Percentiles rank a stretch among this genome's conserved stretches.
Evolutionary conservation across 73 alveolate species (phyloP).

Genomic region (Halteria grandinella): DNA sequence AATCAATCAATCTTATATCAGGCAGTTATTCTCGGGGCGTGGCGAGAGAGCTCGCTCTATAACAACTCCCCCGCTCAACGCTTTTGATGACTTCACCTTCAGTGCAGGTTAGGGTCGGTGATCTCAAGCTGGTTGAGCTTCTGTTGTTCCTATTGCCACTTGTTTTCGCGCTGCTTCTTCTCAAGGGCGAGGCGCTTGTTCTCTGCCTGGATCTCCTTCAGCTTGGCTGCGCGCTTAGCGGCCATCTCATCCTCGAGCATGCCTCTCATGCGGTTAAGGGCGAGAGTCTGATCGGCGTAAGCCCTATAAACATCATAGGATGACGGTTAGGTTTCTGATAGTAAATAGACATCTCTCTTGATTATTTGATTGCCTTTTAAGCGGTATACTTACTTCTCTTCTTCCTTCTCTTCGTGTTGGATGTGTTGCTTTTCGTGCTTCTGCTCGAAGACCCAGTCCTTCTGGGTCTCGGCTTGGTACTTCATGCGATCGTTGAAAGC

Average conservation of each 20-base stretch:
- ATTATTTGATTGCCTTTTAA: no score
- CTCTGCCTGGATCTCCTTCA: conserved; percentile 74
- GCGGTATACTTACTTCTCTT: conserved; percentile 17
- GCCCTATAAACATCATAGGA: conserved; percentile 16
- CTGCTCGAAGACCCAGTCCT: conserved; percentile 58
- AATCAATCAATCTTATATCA: no score
- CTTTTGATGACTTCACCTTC: not conserved
- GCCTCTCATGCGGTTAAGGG: conserved; percentile 64
- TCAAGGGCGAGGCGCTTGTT: conserved; percentile 68
- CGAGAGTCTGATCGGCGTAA: conserved; percentile 66
- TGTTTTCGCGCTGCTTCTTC: conserved; percentile 70
- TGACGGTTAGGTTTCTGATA: no score
- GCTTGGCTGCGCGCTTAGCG: conserved; percentile 43
- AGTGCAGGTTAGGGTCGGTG: conserved; percentile 19
- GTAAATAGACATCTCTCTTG: no score
- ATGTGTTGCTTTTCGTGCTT: conserved; percentile 65
- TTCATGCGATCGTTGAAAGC: conserved; percentile 1
- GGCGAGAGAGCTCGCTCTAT: no score
- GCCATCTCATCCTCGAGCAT: conserved; percentile 57
- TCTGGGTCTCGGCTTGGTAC: conserved; percentile 46
- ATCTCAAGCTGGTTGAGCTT: conserved; percentile 50
- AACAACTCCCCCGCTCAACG: no score
- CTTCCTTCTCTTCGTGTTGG: conserved; percentile 62
- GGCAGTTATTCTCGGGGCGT: no score
- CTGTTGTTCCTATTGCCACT: conserved; percentile 52